phyloP scores from a whole-genome alignment of 2,329 filamentous ascomycete species.

The Conoideocrella luteorostrata region DNA sequence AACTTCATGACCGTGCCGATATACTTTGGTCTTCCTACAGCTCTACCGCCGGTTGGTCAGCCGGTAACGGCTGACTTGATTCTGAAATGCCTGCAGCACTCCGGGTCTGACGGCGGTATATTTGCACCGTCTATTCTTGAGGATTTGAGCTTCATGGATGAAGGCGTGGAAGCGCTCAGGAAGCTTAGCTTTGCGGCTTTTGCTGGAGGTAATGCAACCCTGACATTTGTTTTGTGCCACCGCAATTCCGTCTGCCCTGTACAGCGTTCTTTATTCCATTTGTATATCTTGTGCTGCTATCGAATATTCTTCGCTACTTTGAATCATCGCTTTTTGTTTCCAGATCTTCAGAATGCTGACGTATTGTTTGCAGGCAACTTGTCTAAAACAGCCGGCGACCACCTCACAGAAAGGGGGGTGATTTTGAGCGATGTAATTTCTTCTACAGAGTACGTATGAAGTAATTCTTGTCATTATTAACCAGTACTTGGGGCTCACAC shows the following conservation, averaged over 20 bases:
- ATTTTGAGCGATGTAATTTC: slow-evolving; percentile 30
- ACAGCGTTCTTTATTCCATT: no score
- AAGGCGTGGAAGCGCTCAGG: slow-evolving; percentile 22
- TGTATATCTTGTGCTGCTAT: no score
- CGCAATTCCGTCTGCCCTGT: no score
- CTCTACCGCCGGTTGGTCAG: slow-evolving; percentile 23
- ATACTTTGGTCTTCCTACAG: slow-evolving; percentile 22
- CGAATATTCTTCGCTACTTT: no score
- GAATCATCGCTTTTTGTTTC: no score
- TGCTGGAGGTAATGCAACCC: slow-evolving; percentile 37
- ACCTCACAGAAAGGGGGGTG: slow-evolving; percentile 28
- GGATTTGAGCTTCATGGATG: slow-evolving; percentile 30
- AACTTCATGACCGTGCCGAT: slow-evolving; percentile 16
- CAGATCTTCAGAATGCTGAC: slow-evolving; percentile 10
- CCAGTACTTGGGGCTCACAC: no score
- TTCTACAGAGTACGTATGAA: slow-evolving; percentile 34
- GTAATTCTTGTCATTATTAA: not conserved
- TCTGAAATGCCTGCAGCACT: slow-evolving; percentile 22
- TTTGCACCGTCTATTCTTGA: slow-evolving; percentile 36
- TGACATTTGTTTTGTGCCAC: no score
- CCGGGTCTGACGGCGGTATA: slow-evolving; percentile 20
- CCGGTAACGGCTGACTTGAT: slow-evolving; percentile 28
- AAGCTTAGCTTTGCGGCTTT: slow-evolving; percentile 28
- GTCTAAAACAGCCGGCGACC: slow-evolving; percentile 29
- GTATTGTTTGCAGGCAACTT: slow-evolving; percentile 25